These are phyloP conservation scores for Tetrahymena borealis DNA, from an alignment of 73 alveolate species.

Conservation along the genomic window DNA sequence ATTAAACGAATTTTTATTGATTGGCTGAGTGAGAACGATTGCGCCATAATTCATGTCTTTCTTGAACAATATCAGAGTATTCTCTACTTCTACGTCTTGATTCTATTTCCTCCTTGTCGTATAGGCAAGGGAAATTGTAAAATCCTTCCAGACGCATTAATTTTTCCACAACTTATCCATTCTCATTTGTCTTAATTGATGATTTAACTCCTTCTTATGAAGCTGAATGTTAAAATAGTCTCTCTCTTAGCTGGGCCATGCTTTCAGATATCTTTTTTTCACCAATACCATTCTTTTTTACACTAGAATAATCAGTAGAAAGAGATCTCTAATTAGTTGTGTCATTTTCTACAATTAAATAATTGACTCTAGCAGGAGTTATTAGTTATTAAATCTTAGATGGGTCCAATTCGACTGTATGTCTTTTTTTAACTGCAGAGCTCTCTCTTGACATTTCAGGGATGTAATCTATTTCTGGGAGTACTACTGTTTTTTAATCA, in stretches of 20 bases:
- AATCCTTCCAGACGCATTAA: background rate
- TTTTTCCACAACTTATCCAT: background rate
- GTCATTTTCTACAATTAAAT: background rate
- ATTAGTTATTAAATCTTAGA: background rate
- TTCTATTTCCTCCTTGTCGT: background rate
- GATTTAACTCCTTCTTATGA: background rate
- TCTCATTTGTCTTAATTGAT: background rate
- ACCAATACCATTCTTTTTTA: background rate
- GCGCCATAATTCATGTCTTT: background rate
- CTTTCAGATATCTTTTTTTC: background rate
- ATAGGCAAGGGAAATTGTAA: background rate
- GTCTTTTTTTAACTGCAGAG: background rate
- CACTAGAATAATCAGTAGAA: background rate
- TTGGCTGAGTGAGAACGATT: background rate
- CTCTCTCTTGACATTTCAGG: background rate
- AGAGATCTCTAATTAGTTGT: background rate
- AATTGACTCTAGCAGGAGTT: background rate
- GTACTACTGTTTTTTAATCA: background rate
- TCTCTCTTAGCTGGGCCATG: background rate
- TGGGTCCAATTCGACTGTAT: background rate
- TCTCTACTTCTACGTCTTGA: slow-evolving; percentile 1
- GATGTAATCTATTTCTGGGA: background rate
- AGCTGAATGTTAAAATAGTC: background rate
- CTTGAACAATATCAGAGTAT: background rate
- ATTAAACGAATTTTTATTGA: background rate